Evolutionary conservation across 805 yeast genomes (phyloP), one percentile per base, ranked within the genome.

Genomic region (Teunomyces panamensis): DNA sequence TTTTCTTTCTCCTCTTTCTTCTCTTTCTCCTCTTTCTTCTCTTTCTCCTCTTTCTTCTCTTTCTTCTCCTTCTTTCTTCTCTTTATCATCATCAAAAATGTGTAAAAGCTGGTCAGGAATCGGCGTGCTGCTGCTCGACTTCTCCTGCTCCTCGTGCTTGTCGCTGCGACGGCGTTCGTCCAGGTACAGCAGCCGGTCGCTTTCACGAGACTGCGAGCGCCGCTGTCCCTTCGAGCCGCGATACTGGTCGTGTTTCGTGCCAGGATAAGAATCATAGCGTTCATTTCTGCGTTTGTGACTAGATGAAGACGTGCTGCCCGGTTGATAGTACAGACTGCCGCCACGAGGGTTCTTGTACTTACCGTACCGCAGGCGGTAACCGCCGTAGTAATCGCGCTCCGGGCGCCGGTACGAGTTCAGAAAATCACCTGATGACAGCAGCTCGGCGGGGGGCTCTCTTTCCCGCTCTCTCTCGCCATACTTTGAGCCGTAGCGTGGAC

Each of bases 181-280:
- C 14, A 20, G 27, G 17, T 37, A 26, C 16, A 13, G 26, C 14
- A 26, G 30, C 3, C 13, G 30, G 8, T 37, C 41, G 27, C 41
- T 37, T n/a, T 33, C 36, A 9, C 9, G 36, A 13, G 24, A 20
- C 24, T 5, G 24, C 4, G 24, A 20, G 24, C 24, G 6, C 24
- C 17, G 29, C 36, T 32, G 39, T 24, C 47, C 39, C 39, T 32
- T 39, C 44, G 11, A 39, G 42, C 5, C 14, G 14, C n/a, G 32
- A 2, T 30, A 11, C n/a, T 9, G 9, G 13, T 30, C 34, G 39
- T 49, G 48, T 46, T 49, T 51, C 36, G 49, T 49, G 20, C 56
- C 51, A 13, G 55, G 41, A 35, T 56, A 60, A 24, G 57, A 54
- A 30, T 60, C 62, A 32, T 58, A 57, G 43, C 63, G 48, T 30